Evolutionary conservation across 306 rosid species (phyloP).

Genomic region (Fragaria ananassa): DNA sequence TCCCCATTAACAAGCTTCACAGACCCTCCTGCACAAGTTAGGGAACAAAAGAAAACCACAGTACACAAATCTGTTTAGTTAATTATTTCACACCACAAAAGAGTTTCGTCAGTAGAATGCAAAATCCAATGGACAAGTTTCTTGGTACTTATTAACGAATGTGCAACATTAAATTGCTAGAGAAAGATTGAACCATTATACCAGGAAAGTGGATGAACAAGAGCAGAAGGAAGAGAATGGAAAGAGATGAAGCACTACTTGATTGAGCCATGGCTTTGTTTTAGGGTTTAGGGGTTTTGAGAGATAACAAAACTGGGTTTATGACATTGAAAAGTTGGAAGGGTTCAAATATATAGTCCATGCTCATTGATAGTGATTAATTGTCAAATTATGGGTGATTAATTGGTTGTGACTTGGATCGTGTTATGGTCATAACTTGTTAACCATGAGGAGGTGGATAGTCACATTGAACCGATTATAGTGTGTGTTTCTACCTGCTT

Average conservation of each 20-base stretch:
- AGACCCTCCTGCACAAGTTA: background rate
- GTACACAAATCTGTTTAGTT: background rate
- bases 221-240: conserved; percentile 23
- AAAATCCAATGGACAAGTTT: no score
- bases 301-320: background rate
- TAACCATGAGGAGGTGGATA: background rate
- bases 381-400: background rate
- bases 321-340: conserved; percentile 1
- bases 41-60: background rate
- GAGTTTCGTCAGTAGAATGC: background rate
- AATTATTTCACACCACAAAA: background rate
- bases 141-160: background rate
- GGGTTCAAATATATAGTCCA: conserved; percentile 16
- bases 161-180: no score
- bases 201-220: conserved; percentile 29
- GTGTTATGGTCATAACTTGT: background rate
- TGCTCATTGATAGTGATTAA: background rate
- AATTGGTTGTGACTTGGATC: background rate
- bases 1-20: conserved; percentile 1
- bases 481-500: no score
- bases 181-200: background rate
- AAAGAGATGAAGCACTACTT: background rate
- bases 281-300: background rate
- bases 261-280: conserved; percentile 31
- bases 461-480: background rate